Evolutionary conservation across 805 yeast genomes (phyloP).

Genomic region (Crinitomyces ghanaensis): DNA sequence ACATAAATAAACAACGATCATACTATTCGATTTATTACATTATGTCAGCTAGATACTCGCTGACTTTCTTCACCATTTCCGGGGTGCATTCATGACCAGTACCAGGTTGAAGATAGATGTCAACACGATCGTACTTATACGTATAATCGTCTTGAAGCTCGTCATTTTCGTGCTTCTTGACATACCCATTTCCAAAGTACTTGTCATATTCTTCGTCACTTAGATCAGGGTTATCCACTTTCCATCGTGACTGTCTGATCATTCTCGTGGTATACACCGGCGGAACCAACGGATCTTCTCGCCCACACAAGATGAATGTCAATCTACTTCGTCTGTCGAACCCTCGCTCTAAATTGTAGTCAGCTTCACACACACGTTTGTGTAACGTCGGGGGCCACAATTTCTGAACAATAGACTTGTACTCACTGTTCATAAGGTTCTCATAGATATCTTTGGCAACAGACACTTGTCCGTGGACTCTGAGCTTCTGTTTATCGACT

Average conservation of each 20-base stretch:
- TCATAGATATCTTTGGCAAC: conserved; percentile 12
- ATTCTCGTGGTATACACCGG: conserved; percentile 23
- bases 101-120: conserved; percentile 20
- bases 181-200: too few species aligned
- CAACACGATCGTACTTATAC: too few species aligned
- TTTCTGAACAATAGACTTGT: not conserved
- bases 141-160: too few species aligned
- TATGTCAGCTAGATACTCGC: too few species aligned
- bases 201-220: too few species aligned
- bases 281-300: conserved; percentile 28
- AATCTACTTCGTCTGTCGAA: conserved; percentile 16
- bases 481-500: not conserved
- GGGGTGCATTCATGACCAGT: conserved; percentile 24
- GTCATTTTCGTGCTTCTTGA: too few species aligned
- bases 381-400: conserved; percentile 10
- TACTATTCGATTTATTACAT: too few species aligned
- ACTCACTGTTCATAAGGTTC: not conserved
- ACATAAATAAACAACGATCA: too few species aligned
- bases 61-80: too few species aligned
- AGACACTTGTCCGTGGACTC: not conserved
- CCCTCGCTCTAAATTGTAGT: conserved; percentile 5
- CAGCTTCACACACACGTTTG: conserved; percentile 9
- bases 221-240: too few species aligned
- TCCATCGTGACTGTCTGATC: conserved; percentile 10
- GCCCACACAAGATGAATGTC: conserved; percentile 27